Conservation (phyloP, 768 basidiomycete genomes). For the Phaffia australis region DNA sequence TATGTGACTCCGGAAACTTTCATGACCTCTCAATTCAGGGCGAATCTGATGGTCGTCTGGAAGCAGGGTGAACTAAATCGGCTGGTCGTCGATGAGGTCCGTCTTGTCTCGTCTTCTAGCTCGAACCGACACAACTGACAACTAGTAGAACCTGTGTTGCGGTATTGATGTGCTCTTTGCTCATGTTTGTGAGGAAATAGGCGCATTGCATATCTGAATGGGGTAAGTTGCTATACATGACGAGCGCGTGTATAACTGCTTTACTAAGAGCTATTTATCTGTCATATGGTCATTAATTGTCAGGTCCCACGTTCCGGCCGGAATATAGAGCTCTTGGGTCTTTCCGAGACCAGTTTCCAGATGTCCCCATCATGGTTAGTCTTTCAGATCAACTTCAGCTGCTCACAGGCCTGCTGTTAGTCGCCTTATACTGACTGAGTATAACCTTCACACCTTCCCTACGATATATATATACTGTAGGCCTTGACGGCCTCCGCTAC, state of each 20-base stretch:
- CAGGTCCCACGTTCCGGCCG: slow-evolving; percentile 25
- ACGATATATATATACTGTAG: neutral
- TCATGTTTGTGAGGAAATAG: slow-evolving; percentile 21
- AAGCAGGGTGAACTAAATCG: slow-evolving; percentile 54
- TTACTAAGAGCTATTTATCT: neutral
- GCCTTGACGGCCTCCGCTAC: slow-evolving; percentile 40
- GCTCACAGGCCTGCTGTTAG: neutral
- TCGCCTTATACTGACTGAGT: neutral
- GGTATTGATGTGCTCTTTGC: neutral
- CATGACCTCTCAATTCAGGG: slow-evolving; percentile 47
- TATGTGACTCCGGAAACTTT: slow-evolving; percentile 75
- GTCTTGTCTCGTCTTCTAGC: slow-evolving; percentile 1
- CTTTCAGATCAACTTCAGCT: neutral
- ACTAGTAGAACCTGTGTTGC: slow-evolving; percentile 49
- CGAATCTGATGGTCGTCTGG: slow-evolving; percentile 47
- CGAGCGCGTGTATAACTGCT: neutral
- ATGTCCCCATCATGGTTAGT: slow-evolving; percentile 60
- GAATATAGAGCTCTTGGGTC: slow-evolving; percentile 56
- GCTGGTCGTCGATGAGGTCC: slow-evolving; percentile 70
- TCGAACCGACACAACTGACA: neutral
- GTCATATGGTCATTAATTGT: neutral
- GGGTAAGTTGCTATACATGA: slow-evolving; percentile 2
- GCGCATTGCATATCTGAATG: slow-evolving; percentile 38
- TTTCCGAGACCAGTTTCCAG: slow-evolving; percentile 55
- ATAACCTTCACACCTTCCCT: too few species aligned